Evolutionary conservation across 2,329 filamentous ascomycete genomes (phyloP).

Genomic region (Beauveria australis): DNA sequence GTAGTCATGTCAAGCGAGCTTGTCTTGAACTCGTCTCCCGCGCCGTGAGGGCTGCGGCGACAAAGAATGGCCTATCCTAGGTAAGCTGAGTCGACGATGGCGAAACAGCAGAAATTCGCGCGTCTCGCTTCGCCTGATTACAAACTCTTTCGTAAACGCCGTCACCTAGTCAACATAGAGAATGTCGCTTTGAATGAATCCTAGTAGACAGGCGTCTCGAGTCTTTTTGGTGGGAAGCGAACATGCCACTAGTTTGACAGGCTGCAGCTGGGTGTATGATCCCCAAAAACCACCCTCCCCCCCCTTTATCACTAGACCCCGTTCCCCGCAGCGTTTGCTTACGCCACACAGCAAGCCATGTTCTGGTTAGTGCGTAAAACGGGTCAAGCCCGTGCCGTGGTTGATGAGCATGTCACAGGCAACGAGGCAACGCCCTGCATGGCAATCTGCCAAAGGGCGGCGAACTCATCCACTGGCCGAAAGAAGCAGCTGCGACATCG

Average conservation of each 20-base stretch:
- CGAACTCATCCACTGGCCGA: not conserved
- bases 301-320: not conserved
- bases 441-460: not conserved
- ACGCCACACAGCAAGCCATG: conserved; percentile 5
- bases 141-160: not conserved
- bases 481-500: not conserved
- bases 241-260: not conserved
- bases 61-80: not conserved
- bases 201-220: not conserved
- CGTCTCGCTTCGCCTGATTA: not conserved
- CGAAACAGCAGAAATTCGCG: not conserved
- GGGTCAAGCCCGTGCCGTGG: not conserved
- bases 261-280: not conserved
- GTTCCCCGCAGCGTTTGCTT: conserved; percentile 4
- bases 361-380: conserved; percentile 5
- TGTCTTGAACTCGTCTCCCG: not conserved
- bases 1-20: not conserved
- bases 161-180: not conserved
- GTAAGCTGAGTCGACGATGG: not conserved
- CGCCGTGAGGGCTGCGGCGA: not conserved
- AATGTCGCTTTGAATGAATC: not conserved
- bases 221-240: not conserved
- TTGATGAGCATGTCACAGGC: not conserved
- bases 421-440: not conserved
- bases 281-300: not conserved